Evolutionary conservation across 2,329 filamentous ascomycete species (phyloP).

Genomic region (Fusarium pilosicola): DNA sequence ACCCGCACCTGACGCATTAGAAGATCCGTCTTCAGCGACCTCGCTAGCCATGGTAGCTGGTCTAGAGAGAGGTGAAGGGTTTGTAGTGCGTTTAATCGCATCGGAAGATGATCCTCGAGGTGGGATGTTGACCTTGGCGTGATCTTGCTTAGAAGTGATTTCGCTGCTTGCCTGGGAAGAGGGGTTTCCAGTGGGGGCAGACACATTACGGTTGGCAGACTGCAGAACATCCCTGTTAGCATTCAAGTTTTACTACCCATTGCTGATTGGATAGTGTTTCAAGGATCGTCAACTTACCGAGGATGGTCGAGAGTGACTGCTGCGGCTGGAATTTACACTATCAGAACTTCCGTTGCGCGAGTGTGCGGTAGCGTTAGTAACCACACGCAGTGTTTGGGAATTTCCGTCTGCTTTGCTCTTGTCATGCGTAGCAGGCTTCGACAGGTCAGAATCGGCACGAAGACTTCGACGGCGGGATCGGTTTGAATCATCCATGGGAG

Average conservation of each 20-base stretch:
- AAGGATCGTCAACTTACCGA: conserved; percentile 66
- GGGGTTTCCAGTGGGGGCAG: conserved; percentile 64
- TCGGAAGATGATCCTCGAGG: conserved; percentile 72
- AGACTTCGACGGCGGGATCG: conserved; percentile 85
- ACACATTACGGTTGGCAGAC: conserved; percentile 69
- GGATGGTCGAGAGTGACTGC: conserved; percentile 68
- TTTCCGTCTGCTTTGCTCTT: conserved; percentile 51
- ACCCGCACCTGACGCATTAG: conserved; percentile 48
- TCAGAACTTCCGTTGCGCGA: conserved; percentile 70
- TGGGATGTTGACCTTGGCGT: conserved; percentile 67
- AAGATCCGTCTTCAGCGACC: conserved; percentile 56
- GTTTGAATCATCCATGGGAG: conserved; percentile 73
- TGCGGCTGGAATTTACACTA: conserved; percentile 68
- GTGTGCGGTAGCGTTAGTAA: conserved; percentile 44
- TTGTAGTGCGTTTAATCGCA: conserved; percentile 71
- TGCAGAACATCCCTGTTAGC: conserved; percentile 62
- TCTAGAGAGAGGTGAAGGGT: conserved; percentile 79
- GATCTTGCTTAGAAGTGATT: conserved; percentile 60
- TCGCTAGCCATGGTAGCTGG: conserved; percentile 71
- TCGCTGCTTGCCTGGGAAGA: conserved; percentile 61
- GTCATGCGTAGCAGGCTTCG: conserved; percentile 30
- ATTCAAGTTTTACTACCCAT: conserved; percentile 47
- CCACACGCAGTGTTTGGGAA: conserved; percentile 53
- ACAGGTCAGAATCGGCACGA: conserved; percentile 61
- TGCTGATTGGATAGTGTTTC: conserved; percentile 58